Percentiles rank a stretch among this genome's conserved stretches.
Conservation (phyloP, 1,284 basidiomycete species). For the Trametes versicolor region DNA sequence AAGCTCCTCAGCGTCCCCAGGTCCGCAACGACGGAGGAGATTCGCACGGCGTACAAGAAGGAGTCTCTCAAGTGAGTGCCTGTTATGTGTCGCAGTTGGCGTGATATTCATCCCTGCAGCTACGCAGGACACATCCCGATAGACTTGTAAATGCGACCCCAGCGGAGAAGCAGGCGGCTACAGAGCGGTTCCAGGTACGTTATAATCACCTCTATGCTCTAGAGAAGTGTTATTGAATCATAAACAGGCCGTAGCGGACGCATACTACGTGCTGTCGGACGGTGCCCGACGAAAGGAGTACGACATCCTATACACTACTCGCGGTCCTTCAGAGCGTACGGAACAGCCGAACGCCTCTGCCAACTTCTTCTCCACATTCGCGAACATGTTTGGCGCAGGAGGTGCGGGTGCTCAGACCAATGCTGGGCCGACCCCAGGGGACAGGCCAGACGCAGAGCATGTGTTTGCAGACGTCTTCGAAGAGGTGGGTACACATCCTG, state of each 20-base stretch:
- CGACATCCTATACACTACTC: slow-evolving; percentile 72
- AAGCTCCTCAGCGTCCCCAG: slow-evolving; percentile 65
- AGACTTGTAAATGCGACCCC: slow-evolving; percentile 80
- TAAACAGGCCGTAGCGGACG: slow-evolving; percentile 88
- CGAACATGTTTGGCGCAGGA: slow-evolving; percentile 68
- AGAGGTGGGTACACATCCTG: slow-evolving; percentile 59
- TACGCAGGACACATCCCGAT: slow-evolving; percentile 87
- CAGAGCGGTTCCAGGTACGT: slow-evolving; percentile 84
- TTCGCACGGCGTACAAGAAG: slow-evolving; percentile 85
- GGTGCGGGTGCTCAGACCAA: slow-evolving; percentile 44
- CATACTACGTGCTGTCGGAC: slow-evolving; percentile 96
- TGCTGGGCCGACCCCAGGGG: slow-evolving; percentile 46
- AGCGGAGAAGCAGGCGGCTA: slow-evolving; percentile 77
- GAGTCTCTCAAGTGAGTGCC: slow-evolving; percentile 71
- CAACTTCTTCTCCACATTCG: slow-evolving; percentile 83
- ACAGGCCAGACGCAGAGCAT: slow-evolving; percentile 79
- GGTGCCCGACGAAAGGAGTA: slow-evolving; percentile 83
- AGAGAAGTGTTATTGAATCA: not conserved
- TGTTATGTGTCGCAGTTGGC: not conserved
- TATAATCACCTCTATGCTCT: not conserved
- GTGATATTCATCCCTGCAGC: slow-evolving; percentile 29
- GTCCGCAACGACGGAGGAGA: slow-evolving; percentile 75
- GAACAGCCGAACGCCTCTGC: slow-evolving; percentile 73
- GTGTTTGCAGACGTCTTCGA: slow-evolving; percentile 93
- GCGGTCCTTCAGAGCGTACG: slow-evolving; percentile 58